Conservation (phyloP, 768 basidiomycete species). For the Lactifluus pinguis region DNA sequence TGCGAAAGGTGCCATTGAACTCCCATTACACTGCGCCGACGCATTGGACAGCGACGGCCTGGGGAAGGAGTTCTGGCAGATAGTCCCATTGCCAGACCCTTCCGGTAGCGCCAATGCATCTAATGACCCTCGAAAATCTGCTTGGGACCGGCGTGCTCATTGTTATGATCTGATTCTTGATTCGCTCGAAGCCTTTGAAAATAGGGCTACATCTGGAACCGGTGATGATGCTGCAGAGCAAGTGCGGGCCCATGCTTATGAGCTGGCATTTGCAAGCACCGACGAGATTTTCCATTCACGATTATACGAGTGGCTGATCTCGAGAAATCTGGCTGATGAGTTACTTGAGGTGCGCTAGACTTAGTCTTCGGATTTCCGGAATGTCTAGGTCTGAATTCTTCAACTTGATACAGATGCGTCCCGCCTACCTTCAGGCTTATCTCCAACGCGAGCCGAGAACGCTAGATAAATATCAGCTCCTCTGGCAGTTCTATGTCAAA, state of each 20-base stretch:
- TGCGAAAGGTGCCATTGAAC: slow-evolving; percentile 76
- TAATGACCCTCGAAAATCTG: slow-evolving; percentile 38
- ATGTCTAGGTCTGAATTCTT: not conserved
- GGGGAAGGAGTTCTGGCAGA: slow-evolving; percentile 70
- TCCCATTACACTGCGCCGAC: slow-evolving; percentile 77
- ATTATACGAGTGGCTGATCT: slow-evolving; percentile 91
- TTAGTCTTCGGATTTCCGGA: slow-evolving; percentile 1
- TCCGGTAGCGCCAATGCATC: not conserved
- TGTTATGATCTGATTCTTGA: slow-evolving; percentile 84
- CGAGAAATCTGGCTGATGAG: slow-evolving; percentile 72
- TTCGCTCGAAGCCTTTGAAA: slow-evolving; percentile 71
- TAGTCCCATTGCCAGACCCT: slow-evolving; percentile 25
- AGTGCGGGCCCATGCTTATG: slow-evolving; percentile 78
- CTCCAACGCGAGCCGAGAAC: slow-evolving; percentile 72
- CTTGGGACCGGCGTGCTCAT: slow-evolving; percentile 51
- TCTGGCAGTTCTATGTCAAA: slow-evolving; percentile 98
- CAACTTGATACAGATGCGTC: slow-evolving; percentile 52
- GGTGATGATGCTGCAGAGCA: slow-evolving; percentile 45
- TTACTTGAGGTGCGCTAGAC: slow-evolving; percentile 67
- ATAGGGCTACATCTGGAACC: slow-evolving; percentile 36
- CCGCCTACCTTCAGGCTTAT: slow-evolving; percentile 82
- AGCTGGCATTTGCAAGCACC: slow-evolving; percentile 71
- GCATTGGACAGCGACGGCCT: slow-evolving; percentile 67
- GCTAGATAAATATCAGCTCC: slow-evolving; percentile 73
- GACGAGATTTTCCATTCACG: slow-evolving; percentile 94